Base-by-base conservation (phyloP, 2,329 filamentous ascomycete species). In the Mycosphaerella sp. region DNA sequence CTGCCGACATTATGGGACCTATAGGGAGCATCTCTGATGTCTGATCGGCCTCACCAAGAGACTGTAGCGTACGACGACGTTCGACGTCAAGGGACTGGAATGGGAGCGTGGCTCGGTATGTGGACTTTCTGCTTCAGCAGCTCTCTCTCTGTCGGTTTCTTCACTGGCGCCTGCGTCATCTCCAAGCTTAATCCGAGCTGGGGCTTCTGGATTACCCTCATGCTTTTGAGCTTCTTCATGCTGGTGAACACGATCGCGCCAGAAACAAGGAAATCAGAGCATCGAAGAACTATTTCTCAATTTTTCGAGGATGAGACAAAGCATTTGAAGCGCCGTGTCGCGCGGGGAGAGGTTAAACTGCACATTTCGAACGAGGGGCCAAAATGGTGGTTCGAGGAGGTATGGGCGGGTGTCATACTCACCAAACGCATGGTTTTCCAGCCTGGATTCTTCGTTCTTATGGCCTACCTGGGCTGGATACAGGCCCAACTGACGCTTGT, bases 41-140 rank as follows among this genome's bases (percentile, higher is more conserved):
- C 83, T 61, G 74, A 76, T 36, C 81, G 82, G 43, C 85, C 86
- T 1, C 85, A 89, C 61, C 82, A 87, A 68, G 86, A 88, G 62
- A 70, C 85, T 16, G 82, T 85, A 1, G 77, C 84, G 51, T 70
- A 77, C 10, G 80, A 79, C 59, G 86, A 89, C 66, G 79, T 86
- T 14, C 79, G 86, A 49, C 76, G 86, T 36, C 84, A 89, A 62
- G 87, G 87, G 6, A 85, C 86, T 10, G 86, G 87, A 0, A 83
- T 89, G 72, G 87, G 87, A 0, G 72, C 86, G n/a, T 90, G 86
- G 87, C 74, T 89, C 8, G 84, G 85, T 1, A 75, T 86, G 49
- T 89, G 86, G 85, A 83, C 84, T 0, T 90, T 84, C 81, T 87
- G 84, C 64, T 86, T 80, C 68, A 81, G 87, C 60, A 84, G 82